Evolutionary conservation across 106 monocot genomes (phyloP), one percentile per base, ranked within the genome.

Genomic region (Apostasia ramifera): DNA sequence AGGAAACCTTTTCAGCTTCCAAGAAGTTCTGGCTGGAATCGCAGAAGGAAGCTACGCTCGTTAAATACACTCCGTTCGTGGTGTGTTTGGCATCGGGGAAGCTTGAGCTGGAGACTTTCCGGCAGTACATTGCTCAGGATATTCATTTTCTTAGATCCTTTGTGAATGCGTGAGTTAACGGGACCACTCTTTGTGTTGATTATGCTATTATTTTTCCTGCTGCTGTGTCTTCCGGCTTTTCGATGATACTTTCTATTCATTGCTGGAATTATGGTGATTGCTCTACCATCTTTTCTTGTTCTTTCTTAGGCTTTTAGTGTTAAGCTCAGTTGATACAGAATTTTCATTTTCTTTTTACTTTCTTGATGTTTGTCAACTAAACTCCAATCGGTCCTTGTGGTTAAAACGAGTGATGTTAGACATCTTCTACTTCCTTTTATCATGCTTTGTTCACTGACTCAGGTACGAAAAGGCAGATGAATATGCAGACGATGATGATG

Each of bases 391-490:
- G 26, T 59, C 4, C 59, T 59, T 6, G 40, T 39, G 63, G 6
- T 64, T 2, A 63, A 63, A 44, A 63, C 13, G 43, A 12, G 63
- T 45, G 5, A 44, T 45, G 44, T 37, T 4, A 45, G 12, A 1
- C 58, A 4, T 3, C 5, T 40, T 57, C 59, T 48, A 59, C 1
- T 59, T 51, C 1, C 39, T 46, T 55, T 14, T 52, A 5, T 61
- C 44, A 43, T 12, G 14, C 1, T 37, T 50, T 54, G 47, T 47
- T 44, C 55, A 11, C 8, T 53, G 48, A 50, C 76, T 66, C 66
- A 98, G 97, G 50, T 98, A 98, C 71, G 97, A 98, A 60, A 83
- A 85, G 74, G 92, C 97, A 6, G 87, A 83, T 49, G 85, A 89
- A 6, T 98, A 79, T 71, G 84, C 97, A 3, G 97, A 98, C 48